A percentile compares a stretch with the other conserved stretches of the same genome.
These are phyloP conservation scores for Alternaria ventricosa DNA, from an alignment of 2,329 filamentous ascomycete species.

Conservation along the genomic window DNA sequence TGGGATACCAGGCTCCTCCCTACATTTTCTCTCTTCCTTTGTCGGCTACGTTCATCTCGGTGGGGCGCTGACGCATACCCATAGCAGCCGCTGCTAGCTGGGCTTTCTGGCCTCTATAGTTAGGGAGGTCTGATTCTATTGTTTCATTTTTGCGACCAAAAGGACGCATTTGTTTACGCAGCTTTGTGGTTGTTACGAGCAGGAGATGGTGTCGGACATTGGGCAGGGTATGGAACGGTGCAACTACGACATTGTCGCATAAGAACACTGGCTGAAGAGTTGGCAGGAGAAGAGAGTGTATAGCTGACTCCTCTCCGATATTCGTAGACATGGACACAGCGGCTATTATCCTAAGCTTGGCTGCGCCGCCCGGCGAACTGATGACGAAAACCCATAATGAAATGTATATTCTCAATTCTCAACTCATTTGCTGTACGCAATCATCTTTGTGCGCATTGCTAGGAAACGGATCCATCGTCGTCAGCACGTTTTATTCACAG, in stretches of 20 bases:
- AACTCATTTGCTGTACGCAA: not conserved
- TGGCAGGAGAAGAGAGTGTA: not conserved
- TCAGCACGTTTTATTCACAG: not conserved
- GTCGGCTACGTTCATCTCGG: slow-evolving; percentile 2
- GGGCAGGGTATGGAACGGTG: not conserved
- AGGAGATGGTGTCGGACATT: not conserved
- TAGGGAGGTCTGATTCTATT: slow-evolving; percentile 8
- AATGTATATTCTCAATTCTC: slow-evolving; percentile 15
- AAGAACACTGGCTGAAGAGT: not conserved
- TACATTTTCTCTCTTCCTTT: slow-evolving; percentile 11
- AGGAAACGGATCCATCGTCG: not conserved
- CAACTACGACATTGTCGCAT: not conserved
- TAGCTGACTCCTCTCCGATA: not conserved
- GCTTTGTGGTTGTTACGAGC: not conserved
- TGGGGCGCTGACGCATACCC: not conserved
- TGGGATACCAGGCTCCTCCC: slow-evolving; percentile 1
- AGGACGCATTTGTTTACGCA: slow-evolving; percentile 10
- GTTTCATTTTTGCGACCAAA: slow-evolving; percentile 1
- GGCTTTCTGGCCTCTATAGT: not conserved
- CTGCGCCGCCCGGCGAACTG: slow-evolving; percentile 2
- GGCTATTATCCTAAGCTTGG: slow-evolving; percentile 5
- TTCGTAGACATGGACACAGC: not conserved
- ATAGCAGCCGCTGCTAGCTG: not conserved
- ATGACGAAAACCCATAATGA: slow-evolving; percentile 15
- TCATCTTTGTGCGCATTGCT: not conserved